Percentiles rank a stretch among this genome's conserved stretches.
Conservation (phyloP, 176 grass and related monocot species). For the Aegilops bicornis region DNA sequence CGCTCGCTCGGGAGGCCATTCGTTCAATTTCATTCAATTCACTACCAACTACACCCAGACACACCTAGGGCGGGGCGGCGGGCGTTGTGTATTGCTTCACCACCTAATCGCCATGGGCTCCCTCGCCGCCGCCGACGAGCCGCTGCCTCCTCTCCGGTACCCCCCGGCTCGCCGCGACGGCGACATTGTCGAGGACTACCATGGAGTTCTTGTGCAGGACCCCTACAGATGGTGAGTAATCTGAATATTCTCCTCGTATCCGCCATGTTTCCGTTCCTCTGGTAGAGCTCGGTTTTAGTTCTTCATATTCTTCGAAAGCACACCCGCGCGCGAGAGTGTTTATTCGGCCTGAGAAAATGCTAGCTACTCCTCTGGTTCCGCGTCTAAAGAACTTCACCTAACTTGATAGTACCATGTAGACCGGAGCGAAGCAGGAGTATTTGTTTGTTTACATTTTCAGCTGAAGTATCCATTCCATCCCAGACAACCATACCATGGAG, state of each 20-base stretch:
- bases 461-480: too few species aligned
- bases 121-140: constrained; percentile 37
- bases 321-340: too few species aligned
- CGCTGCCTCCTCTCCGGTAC: constrained; percentile 47
- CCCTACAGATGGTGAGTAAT: constrained; percentile 81
- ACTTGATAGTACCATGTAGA: too few species aligned
- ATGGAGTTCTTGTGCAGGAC: constrained; percentile 73
- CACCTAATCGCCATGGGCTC: constrained; percentile 49
- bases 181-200: constrained; percentile 71
- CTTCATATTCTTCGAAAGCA: too few species aligned
- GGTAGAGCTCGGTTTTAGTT: too few species aligned
- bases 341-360: too few species aligned
- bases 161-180: constrained; percentile 62
- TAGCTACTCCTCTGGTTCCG: too few species aligned
- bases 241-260: background rate
- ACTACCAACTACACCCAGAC: background rate
- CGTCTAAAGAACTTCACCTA: too few species aligned
- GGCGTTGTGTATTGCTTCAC: background rate
- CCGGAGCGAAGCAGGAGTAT: too few species aligned
- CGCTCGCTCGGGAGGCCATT: background rate
- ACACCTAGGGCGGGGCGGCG: too few species aligned
- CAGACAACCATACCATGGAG: too few species aligned
- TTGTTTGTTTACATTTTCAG: too few species aligned
- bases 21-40: background rate
- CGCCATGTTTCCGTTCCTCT: background rate